Base-by-base conservation (phyloP, 805 yeast genomes). In the Metschnikowia continentalis region DNA sequence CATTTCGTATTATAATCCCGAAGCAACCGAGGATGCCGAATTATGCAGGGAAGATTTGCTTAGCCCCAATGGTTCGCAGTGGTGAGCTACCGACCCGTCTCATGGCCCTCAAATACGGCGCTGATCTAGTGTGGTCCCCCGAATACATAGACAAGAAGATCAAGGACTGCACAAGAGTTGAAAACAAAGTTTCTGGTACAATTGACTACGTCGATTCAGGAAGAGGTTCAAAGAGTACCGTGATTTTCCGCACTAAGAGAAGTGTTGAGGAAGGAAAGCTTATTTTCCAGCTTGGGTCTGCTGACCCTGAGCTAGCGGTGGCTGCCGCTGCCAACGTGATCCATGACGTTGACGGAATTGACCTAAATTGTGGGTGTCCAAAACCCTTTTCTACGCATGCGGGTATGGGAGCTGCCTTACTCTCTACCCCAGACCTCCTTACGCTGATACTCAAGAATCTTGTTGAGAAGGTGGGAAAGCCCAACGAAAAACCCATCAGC, bases 1-100 rank as follows among this genome's bases (percentile, higher is more conserved):
- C 8, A 23, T 22, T 17, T 10, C 15, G n/a, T 14, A 15, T 20
- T 5, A n/a, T 26, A 7, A n/a, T 17, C 17, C 15, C 35, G 5
- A 10, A 37, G 11, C 35, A 42, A 17, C 17, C 15, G 14, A 22
- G 13, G 7, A 82, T 86, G 88, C 76, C 86, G 4, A 81, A 79
- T 33, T 91, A 83, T 68, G 77, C 80, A 17, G 92, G 95, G 1
- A 88, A 88, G 61, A 68, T 90, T 49, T 95, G 86, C 19, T 77
- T 92, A 37, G 98, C 97, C 0, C 99, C 99, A 0, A 92, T 92
- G 99, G 97, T 92, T 46, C 76, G 99, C 35, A 87, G 92, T 38
- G 96, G 98, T 11, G 99, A 94, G 70, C 79, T 94, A 5, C 98
- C 99, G 5, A 84, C 90, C 7, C 76, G 99, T 50, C 75, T 92